Evolutionary conservation across 371 early-diverging fungal genomes (phyloP).

Genomic region (Mortierella sp.): DNA sequence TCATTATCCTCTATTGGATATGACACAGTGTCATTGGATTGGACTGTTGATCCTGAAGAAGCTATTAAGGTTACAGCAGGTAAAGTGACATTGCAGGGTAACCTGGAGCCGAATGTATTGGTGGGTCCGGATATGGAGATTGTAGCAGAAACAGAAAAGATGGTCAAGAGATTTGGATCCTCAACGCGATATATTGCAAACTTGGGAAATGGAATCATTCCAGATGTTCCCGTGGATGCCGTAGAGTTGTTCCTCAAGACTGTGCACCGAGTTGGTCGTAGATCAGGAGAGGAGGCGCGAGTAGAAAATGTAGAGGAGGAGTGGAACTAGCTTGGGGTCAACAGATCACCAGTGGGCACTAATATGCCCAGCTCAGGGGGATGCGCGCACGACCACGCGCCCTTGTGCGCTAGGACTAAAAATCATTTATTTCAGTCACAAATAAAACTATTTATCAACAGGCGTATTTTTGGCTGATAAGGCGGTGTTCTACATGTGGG

Average conservation of each 20-base stretch:
- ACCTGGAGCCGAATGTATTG: conserved; percentile 91
- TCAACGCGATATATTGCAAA: conserved; percentile 88
- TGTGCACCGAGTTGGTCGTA: conserved; percentile 57
- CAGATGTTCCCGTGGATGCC: conserved; percentile 78
- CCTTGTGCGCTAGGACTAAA: too few relatives aligned
- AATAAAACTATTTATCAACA: too few relatives aligned
- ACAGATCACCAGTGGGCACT: too few relatives aligned
- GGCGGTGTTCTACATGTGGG: conserved; percentile 19
- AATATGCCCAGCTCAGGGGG: too few relatives aligned
- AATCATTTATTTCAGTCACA: too few relatives aligned
- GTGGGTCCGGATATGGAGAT: conserved; percentile 84
- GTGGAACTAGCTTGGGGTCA: neutral
- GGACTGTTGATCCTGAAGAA: conserved; percentile 84
- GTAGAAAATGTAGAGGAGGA: conserved; percentile 1
- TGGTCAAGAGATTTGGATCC: conserved; percentile 88
- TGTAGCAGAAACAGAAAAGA: conserved; percentile 76
- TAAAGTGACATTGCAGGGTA: conserved; percentile 91
- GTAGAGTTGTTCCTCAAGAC: conserved; percentile 79
- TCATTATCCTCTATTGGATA: conserved; percentile 77
- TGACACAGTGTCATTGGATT: conserved; percentile 92
- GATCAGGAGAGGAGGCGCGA: conserved; percentile 28
- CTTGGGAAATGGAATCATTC: conserved; percentile 95
- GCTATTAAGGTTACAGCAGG: conserved; percentile 70
- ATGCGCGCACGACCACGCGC: too few relatives aligned
- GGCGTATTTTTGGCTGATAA: too few relatives aligned